Base-by-base conservation (phyloP, 257 asterid genomes). In the Petunia axillaris region DNA sequence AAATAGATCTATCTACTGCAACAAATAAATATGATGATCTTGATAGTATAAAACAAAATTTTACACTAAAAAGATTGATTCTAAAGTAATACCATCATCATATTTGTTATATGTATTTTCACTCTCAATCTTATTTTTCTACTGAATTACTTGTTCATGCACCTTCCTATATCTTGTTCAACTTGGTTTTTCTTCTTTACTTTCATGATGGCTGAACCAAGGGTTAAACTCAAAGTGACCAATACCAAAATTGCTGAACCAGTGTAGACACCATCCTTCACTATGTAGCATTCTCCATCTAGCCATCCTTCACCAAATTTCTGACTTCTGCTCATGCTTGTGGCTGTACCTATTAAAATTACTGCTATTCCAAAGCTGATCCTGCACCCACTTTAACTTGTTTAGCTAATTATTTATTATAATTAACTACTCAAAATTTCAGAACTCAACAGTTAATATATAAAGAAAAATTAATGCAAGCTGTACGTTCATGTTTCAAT, bases 201-300 rank as follows among this genome's bases (percentile, higher is more conserved):
- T 15, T 40, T 54, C 9, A 87, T 13, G 64, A 81, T 13, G 15
- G 84, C 83, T 1, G 93, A 89, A 88, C 84, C 88, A 11, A 91
- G 81, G 13, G 85, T 78, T 4, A 90, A 88, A 76, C 88, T 83
- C 13, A 90, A 16, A 38, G 95, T 86, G 68, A 87, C 41, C 64
- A 91, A 70, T 62, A 87, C 87, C 40, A 94, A 82, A 9, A 86
- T 9, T 62, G 91, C 93, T 2, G 97, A 91, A 43, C 89, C 92
- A 46, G 81, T 71, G 38, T 81, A 93, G 77, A 91, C 90, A 44
- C 97, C 98, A 79, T 91, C 91, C 83, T 83, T 93, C 10, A 91
- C 98, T 6, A 91, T 58, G 85, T 93, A 94, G 89, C 98, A 94
- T 60, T 93, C 92, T 37, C 96, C 94, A 81, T 91, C 91, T 80